Evolutionary conservation across 352 stramenopile genomes (phyloP).

Genomic region (Globisporangium sylvaticum): DNA sequence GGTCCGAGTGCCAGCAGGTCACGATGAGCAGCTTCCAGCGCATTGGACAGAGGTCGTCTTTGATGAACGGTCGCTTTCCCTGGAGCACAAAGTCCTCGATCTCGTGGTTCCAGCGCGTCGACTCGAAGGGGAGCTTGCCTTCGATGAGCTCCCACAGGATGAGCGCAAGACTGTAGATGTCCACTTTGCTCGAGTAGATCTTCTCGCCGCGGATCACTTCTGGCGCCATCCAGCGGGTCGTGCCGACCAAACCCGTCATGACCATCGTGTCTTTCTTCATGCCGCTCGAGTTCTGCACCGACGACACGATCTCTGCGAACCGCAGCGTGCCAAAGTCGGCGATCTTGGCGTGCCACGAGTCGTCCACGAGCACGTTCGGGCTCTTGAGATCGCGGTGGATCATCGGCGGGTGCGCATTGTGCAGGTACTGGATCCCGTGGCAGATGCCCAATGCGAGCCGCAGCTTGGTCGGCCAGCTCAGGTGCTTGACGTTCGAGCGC

Average conservation of each 20-base stretch:
- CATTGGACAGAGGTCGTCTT: conserved; percentile 61
- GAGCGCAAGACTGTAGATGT: conserved; percentile 87
- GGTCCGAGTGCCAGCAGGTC: conserved; percentile 84
- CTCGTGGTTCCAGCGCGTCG: conserved; percentile 83
- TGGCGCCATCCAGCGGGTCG: conserved; percentile 86
- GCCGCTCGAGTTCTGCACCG: conserved; percentile 41
- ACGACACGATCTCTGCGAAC: conserved; percentile 85
- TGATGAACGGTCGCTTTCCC: conserved; percentile 61
- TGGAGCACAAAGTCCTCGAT: conserved; percentile 81
- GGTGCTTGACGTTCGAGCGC: conserved; percentile 56
- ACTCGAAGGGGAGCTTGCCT: conserved; percentile 76
- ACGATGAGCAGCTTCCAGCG: conserved; percentile 78
- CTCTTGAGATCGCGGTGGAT: conserved; percentile 91
- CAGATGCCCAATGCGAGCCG: conserved; percentile 74
- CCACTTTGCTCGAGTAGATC: conserved; percentile 86
- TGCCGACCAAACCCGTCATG: conserved; percentile 87
- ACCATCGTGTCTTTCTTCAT: conserved; percentile 43
- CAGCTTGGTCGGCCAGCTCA: conserved; percentile 81
- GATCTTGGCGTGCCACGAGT: conserved; percentile 89
- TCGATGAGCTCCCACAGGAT: conserved; percentile 89
- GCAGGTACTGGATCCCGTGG: conserved; percentile 88
- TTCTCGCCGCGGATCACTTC: conserved; percentile 86
- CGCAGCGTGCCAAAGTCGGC: conserved; percentile 87
- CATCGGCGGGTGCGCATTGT: conserved; percentile 87
- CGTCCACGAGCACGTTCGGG: conserved; percentile 86